These are phyloP conservation scores for Candida ulmi DNA, from an alignment of 805 yeast genomes.

Conservation along the genomic window DNA sequence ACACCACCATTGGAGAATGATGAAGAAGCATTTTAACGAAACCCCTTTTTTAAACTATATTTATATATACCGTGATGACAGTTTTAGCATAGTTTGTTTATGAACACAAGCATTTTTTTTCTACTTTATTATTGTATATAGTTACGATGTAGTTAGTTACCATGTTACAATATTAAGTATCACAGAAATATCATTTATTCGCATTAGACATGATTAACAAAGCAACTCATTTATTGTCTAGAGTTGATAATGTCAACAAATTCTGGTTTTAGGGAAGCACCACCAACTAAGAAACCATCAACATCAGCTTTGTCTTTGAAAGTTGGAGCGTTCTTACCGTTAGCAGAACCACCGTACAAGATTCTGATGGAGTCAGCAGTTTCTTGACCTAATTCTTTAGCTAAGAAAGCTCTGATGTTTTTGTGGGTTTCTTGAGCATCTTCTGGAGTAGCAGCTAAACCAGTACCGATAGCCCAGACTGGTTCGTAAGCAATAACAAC, in stretches of 20 bases:
- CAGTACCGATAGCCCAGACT: constrained; percentile 99
- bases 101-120: too few relatives aligned
- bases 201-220: background rate
- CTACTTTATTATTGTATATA: too few relatives aligned
- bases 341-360: constrained; percentile 98
- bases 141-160: too few relatives aligned
- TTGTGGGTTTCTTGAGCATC: constrained; percentile 96
- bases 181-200: too few relatives aligned
- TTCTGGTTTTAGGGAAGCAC: constrained; percentile 98
- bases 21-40: background rate
- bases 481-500: constrained; percentile 98
- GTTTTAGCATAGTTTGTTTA: too few relatives aligned
- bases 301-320: constrained; percentile 91
- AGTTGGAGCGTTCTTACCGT: constrained; percentile 85
- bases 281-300: constrained; percentile 99
- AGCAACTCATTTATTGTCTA: constrained; percentile 47
- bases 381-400: constrained; percentile 67
- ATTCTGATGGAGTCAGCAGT: constrained; percentile 80
- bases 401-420: constrained; percentile 79
- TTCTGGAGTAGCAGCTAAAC: constrained; percentile 96
- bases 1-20: constrained; percentile 4
- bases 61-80: too few relatives aligned
- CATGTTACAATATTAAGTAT: too few relatives aligned
- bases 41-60: background rate
- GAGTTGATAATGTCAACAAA: constrained; percentile 93